Evolutionary conservation across 1,284 basidiomycete genomes (phyloP).

Genomic region (Trametes sp.): DNA sequence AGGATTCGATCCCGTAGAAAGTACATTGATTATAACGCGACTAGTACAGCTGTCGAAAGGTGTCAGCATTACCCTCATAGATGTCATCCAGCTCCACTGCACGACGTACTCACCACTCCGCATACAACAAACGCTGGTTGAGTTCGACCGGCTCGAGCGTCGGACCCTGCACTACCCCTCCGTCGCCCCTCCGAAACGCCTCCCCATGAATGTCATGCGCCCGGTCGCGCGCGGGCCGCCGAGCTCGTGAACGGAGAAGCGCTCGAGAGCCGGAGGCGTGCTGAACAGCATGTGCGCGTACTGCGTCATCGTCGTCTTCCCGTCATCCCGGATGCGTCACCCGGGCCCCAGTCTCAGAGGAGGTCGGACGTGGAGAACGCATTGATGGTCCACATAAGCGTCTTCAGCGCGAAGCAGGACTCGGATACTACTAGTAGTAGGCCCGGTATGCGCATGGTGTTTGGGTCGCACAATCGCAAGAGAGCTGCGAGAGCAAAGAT

Average conservation of each 20-base stretch:
- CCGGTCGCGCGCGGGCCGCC: neutral
- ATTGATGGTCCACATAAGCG: neutral
- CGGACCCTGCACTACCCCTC: neutral
- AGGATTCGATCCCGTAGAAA: no score
- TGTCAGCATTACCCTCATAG: no score
- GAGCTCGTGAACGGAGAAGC: neutral
- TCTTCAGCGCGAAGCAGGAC: conserved; percentile 93
- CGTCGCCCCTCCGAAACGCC: neutral
- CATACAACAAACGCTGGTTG: neutral
- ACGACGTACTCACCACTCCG: neutral
- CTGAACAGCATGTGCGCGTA: neutral
- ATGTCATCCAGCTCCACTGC: neutral
- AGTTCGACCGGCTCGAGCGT: neutral
- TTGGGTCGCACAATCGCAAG: neutral
- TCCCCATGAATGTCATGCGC: neutral
- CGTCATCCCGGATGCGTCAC: neutral
- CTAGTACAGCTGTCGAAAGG: neutral
- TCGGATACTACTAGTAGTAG: no score
- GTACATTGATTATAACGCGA: no score
- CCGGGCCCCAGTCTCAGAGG: neutral
- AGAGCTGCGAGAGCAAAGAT: neutral
- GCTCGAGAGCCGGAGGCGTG: neutral
- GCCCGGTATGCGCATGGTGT: neutral
- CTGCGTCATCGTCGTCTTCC: neutral
- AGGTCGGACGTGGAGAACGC: neutral